Base-by-base conservation (phyloP, 228 moss, liverwort and hornwort genomes). In the Sphagnum magellanicum region DNA sequence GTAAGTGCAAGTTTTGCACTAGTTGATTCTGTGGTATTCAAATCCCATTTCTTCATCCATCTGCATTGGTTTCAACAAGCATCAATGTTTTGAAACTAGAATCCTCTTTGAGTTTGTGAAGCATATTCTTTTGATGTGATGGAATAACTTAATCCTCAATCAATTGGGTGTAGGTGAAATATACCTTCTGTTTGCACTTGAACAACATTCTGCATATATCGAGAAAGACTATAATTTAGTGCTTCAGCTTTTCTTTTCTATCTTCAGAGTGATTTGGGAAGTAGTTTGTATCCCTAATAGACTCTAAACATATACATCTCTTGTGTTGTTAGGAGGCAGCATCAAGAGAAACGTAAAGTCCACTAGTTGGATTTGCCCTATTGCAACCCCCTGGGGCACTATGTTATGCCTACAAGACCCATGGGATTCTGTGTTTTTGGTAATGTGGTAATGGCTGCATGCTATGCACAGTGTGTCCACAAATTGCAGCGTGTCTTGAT, bases 341-440 rank as follows among this genome's bases (percentile, higher is more conserved):
- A 53, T 86, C 96, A 12, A 91, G 83, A 83, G 91, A 85, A 77
- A 92, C 93, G 47, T 72, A 74, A 59, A 79, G 70, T 63, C 96
- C 96, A 76, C 93, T 93, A n/a, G 78, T 96, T 64, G 97, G 91
- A 65, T 93, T 93, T 74, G 97, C 97, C 65, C 70, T 97, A 59
- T 84, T 97, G 49, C 80, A 93, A 59, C 97, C 97, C 69, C 97
- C 97, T 69, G n/a, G 97, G 97, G 50, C 97, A 91, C 76, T 93
- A 97, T 79, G 97, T 93, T 68, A 74, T 93, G 60, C 80, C 85
- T 63, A 77, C 88, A 66, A 80, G 88, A 66, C 97, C 97, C 10
- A 93, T 97, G 97, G 97, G 97, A 4, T 97, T 93, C 79, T 97
- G 93, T 81, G 87, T 97, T 11, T 97, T 97, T 76, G 91, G 93